A percentile compares a stretch with the other conserved stretches of the same genome.
Evolutionary conservation across 768 basidiomycete species (phyloP).

Genomic region (Mycena galopus): DNA sequence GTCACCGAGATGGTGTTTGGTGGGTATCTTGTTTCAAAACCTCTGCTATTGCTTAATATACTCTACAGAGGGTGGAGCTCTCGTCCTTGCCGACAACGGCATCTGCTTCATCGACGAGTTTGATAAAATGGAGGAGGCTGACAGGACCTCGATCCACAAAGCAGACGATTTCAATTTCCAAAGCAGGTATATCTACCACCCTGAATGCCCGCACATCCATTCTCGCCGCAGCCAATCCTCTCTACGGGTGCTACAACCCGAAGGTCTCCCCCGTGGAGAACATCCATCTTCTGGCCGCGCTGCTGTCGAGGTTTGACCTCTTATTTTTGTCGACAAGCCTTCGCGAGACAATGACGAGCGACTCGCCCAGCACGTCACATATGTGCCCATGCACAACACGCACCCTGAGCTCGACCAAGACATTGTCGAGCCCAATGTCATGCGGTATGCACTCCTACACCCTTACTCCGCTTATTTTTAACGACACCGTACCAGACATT

Average conservation of each 20-base stretch:
- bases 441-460: conserved; percentile 71
- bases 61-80: conserved; percentile 93
- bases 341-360: conserved; percentile 95
- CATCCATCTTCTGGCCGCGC: conserved; percentile 97
- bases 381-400: conserved; percentile 95
- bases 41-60: conserved; percentile 15
- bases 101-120: conserved; percentile 99
- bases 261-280: conserved; percentile 99
- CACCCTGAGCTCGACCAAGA: conserved; percentile 91
- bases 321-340: conserved; percentile 97
- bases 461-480: neutral
- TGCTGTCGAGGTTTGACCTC: conserved; percentile 96
- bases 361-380: conserved; percentile 96
- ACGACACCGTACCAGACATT: conserved; percentile 72
- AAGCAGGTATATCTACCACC: conserved; percentile 98
- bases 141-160: conserved; percentile 98
- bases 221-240: conserved; percentile 96
- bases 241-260: conserved; percentile 98
- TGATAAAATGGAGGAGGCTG: conserved; percentile 99
- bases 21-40: conserved; percentile 53
- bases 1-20: conserved; percentile 99
- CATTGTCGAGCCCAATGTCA: conserved; percentile 85
- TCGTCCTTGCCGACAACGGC: conserved; percentile 98
- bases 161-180: conserved; percentile 99
- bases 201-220: conserved; percentile 98